Conservation (phyloP, 2,329 filamentous ascomycete species). For the Hymenoscyphus infarciens region DNA sequence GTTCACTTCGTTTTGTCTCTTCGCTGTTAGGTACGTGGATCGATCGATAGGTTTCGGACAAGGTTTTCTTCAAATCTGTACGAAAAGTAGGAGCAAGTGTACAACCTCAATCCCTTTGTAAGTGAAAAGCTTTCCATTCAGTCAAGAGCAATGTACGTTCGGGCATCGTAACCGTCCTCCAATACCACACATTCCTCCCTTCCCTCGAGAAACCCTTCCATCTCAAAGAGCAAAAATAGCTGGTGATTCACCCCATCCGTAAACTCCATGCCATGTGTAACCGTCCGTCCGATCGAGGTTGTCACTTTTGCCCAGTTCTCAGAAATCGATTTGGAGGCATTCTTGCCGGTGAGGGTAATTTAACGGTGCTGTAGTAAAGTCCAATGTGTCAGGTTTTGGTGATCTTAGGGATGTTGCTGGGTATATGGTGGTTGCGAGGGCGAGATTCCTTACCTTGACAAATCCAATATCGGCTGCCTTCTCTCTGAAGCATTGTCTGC, state of each 20-base stretch:
- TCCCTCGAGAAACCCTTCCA: slow-evolving; percentile 8
- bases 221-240: slow-evolving; percentile 12
- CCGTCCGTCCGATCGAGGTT: slow-evolving; percentile 8
- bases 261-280: slow-evolving; percentile 14
- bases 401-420: background rate
- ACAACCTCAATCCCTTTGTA: slow-evolving; percentile 10
- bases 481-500: slow-evolving; percentile 76
- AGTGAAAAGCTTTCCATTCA: slow-evolving; percentile 10
- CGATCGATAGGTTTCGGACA: slow-evolving; percentile 1
- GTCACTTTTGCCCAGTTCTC: slow-evolving; percentile 9
- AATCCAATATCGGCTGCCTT: slow-evolving; percentile 71
- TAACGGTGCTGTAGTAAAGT: slow-evolving; percentile 9
- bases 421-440: background rate
- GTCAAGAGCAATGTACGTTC: slow-evolving; percentile 12
- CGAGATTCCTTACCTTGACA: slow-evolving; percentile 54
- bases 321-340: slow-evolving; percentile 5
- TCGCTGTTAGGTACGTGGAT: background rate
- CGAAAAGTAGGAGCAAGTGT: slow-evolving; percentile 10
- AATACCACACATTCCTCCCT: slow-evolving; percentile 7
- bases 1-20: background rate
- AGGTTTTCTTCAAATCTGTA: slow-evolving; percentile 5
- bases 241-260: slow-evolving; percentile 10
- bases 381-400: background rate
- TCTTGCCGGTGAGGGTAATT: slow-evolving; percentile 4
- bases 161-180: slow-evolving; percentile 6